A percentile compares a stretch with the other conserved stretches of the same genome.
Conservation (phyloP, 2,329 filamentous ascomycete genomes). For the Colletotrichum abscissum region DNA sequence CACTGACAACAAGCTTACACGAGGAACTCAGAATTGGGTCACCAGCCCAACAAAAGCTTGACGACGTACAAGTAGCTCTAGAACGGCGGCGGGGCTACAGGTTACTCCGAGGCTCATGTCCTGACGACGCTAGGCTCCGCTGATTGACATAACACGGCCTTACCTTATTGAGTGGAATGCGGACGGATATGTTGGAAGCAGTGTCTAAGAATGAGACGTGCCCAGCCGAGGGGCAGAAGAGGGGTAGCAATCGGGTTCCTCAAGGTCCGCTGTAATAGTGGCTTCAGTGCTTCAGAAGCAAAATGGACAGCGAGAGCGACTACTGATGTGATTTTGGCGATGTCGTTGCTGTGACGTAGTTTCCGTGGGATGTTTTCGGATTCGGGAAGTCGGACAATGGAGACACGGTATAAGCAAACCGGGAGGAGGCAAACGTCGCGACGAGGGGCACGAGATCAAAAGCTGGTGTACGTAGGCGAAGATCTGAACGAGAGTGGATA, state of each 20-base stretch:
- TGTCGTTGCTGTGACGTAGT: slow-evolving; percentile 32
- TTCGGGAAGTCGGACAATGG: neutral
- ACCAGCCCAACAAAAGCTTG: slow-evolving; percentile 28
- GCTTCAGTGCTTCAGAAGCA: neutral
- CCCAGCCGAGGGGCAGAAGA: slow-evolving; percentile 15
- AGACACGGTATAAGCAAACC: slow-evolving; percentile 9
- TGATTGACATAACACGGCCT: slow-evolving; percentile 11
- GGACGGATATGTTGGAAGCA: slow-evolving; percentile 4
- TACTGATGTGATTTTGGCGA: neutral
- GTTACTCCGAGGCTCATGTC: slow-evolving; percentile 19
- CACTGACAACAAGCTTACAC: neutral
- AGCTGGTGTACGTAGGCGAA: neutral
- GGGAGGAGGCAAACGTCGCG: slow-evolving; percentile 6
- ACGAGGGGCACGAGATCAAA: slow-evolving; percentile 22
- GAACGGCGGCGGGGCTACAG: slow-evolving; percentile 11
- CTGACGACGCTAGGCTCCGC: slow-evolving; percentile 14
- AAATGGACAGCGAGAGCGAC: neutral
- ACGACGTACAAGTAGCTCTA: neutral
- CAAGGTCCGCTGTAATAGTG: neutral
- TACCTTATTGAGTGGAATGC: slow-evolving; percentile 33
- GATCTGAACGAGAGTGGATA: neutral
- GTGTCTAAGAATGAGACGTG: slow-evolving; percentile 13
- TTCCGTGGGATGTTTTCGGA: slow-evolving; percentile 11
- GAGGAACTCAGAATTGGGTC: neutral
- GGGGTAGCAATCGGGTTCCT: slow-evolving; percentile 8